Conservation (phyloP, 2,329 filamentous ascomycete species). For the Ascochyta pisi region DNA sequence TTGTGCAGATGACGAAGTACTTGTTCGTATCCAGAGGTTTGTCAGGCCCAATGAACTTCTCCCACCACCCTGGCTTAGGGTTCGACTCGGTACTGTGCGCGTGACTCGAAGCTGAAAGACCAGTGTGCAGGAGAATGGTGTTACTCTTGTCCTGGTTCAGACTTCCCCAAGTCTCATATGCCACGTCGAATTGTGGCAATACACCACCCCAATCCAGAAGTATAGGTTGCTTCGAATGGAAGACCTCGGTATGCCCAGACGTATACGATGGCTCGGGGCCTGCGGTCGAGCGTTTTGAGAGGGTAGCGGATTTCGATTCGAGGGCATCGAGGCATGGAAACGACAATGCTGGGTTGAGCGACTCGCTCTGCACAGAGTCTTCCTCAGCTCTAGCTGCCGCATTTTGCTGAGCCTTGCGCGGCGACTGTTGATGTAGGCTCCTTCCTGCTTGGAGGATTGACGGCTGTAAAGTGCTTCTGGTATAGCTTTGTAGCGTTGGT, state of each 20-base stretch:
- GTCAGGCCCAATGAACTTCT: conserved; percentile 93
- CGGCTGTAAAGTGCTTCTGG: conserved; percentile 15
- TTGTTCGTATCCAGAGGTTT: conserved; percentile 86
- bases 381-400: conserved; percentile 26
- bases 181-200: conserved; percentile 86
- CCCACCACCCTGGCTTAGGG: conserved; percentile 95
- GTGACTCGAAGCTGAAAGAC: conserved; percentile 95
- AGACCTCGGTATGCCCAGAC: conserved; percentile 80
- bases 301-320: conserved; percentile 65
- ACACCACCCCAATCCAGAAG: conserved; percentile 94
- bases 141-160: conserved; percentile 84
- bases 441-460: conserved; percentile 23
- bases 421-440: conserved; percentile 40
- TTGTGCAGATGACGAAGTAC: conserved; percentile 94
- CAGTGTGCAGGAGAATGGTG: conserved; percentile 90
- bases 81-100: conserved; percentile 90
- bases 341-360: conserved; percentile 50
- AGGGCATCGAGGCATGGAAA: conserved; percentile 53
- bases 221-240: conserved; percentile 75
- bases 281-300: conserved; percentile 71
- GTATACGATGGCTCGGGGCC: conserved; percentile 96
- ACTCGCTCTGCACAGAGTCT: conserved; percentile 32
- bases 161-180: conserved; percentile 90
- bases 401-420: conserved; percentile 34
- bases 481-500: conserved; percentile 9